A percentile compares a stretch with the other conserved stretches of the same genome.
Evolutionary conservation across 495 filamentous ascomycete genomes (phyloP).

Genomic region (Lasiosphaeria hispida): DNA sequence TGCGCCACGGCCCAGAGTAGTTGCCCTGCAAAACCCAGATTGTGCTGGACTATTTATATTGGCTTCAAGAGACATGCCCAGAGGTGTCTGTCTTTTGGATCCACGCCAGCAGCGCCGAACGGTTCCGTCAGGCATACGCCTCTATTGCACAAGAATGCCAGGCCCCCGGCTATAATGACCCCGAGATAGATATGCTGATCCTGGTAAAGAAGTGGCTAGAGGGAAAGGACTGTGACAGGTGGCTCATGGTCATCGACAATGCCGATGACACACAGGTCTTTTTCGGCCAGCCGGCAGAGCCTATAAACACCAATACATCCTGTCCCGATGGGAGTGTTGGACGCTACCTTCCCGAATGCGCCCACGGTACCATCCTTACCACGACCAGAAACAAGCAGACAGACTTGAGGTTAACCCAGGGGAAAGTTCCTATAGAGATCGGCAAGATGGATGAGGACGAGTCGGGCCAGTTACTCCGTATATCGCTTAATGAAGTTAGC

Average conservation of each 20-base stretch:
- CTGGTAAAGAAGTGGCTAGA: background rate
- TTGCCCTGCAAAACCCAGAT: constrained; percentile 1
- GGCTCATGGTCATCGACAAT: constrained; percentile 55
- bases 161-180: too few species aligned
- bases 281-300: constrained; percentile 6
- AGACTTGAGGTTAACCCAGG: constrained; percentile 24
- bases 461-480: constrained; percentile 19
- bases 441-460: constrained; percentile 34
- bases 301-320: background rate
- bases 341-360: constrained; percentile 35
- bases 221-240: constrained; percentile 25
- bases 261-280: constrained; percentile 46
- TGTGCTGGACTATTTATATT: background rate
- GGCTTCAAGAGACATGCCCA: too few species aligned
- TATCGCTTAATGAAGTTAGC: constrained; percentile 7
- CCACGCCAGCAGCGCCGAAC: background rate
- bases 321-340: constrained; percentile 14
- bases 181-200: background rate
- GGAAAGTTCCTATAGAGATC: constrained; percentile 21
- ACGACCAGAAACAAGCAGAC: constrained; percentile 39
- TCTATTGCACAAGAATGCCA: background rate
- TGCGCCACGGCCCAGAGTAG: too few species aligned
- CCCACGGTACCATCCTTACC: constrained; percentile 37
- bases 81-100: too few species aligned
- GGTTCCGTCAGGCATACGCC: background rate